phyloP scores from a whole-genome alignment of 2,329 filamentous ascomycete genomes.

The Camptophora hylomeconis region DNA sequence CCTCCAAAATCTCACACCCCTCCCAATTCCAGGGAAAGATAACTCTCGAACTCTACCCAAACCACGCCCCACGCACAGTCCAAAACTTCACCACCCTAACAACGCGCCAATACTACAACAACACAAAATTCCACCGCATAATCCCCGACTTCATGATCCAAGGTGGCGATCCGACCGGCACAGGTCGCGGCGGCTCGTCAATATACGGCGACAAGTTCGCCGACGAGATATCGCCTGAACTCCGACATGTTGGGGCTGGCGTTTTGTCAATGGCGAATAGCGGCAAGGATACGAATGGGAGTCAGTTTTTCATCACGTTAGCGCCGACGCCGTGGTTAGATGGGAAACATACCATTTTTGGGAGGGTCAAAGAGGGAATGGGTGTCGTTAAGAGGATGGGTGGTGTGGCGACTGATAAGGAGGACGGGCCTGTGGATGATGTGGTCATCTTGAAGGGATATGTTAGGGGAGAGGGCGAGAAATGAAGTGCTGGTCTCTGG shows the following conservation, averaged over 20 bases:
- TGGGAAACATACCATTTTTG: constrained; percentile 95
- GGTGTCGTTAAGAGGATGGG: constrained; percentile 77
- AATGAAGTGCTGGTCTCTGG: too few relatives aligned
- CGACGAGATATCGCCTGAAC: constrained; percentile 65
- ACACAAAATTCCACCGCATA: constrained; percentile 78
- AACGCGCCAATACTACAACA: constrained; percentile 75
- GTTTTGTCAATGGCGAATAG: constrained; percentile 95
- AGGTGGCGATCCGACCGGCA: constrained; percentile 86
- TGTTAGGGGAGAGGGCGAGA: too few relatives aligned
- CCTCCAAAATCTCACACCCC: too few relatives aligned
- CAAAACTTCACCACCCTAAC: constrained; percentile 75
- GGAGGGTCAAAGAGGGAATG: constrained; percentile 74
- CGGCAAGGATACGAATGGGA: constrained; percentile 84
- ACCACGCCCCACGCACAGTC: constrained; percentile 79
- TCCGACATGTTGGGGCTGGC: constrained; percentile 88
- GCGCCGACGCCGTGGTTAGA: constrained; percentile 94
- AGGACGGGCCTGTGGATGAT: constrained; percentile 70
- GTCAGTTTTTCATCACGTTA: constrained; percentile 90
- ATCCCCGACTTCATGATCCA: constrained; percentile 97
- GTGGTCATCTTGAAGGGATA: constrained; percentile 67
- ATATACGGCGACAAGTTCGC: constrained; percentile 92
- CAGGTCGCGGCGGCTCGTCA: constrained; percentile 72
- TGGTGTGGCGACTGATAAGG: constrained; percentile 65
- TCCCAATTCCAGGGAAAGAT: constrained; percentile 71
- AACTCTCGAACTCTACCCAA: constrained; percentile 75